Evolutionary conservation across 2,329 filamentous ascomycete species (phyloP).

Genomic region (Epichloe baconii): DNA sequence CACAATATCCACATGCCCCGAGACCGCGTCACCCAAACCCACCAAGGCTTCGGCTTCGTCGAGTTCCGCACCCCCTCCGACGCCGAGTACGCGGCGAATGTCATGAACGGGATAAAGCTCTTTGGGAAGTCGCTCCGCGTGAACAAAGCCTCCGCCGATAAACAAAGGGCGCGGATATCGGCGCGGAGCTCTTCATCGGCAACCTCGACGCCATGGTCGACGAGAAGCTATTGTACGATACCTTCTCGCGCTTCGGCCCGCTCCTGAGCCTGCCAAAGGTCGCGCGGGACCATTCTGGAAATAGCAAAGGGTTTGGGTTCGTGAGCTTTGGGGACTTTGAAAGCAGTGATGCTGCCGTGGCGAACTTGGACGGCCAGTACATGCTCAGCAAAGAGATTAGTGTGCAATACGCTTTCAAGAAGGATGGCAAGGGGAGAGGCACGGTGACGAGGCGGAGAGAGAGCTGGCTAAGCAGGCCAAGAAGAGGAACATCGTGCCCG

Average conservation of each 20-base stretch:
- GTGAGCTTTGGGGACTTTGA: constrained; percentile 90
- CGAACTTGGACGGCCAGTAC: constrained; percentile 91
- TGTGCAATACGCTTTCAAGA: constrained; percentile 98
- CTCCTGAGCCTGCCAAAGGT: constrained; percentile 80
- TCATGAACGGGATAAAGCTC: constrained; percentile 91
- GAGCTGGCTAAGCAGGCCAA: constrained; percentile 85
- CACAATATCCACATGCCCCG: constrained; percentile 97
- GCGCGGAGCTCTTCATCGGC: constrained; percentile 91
- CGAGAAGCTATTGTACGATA: constrained; percentile 92
- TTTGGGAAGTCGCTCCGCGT: constrained; percentile 93
- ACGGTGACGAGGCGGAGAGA: constrained; percentile 87
- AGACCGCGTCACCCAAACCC: constrained; percentile 90
- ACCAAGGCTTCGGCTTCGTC: constrained; percentile 98
- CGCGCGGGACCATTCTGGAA: constrained; percentile 74
- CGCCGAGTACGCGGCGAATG: constrained; percentile 89
- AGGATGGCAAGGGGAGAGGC: constrained; percentile 95
- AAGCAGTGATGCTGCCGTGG: constrained; percentile 78
- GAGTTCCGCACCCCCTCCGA: constrained; percentile 94
- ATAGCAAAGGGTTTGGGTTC: constrained; percentile 93
- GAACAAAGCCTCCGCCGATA: constrained; percentile 86
- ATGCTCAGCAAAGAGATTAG: constrained; percentile 94
- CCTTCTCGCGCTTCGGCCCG: constrained; percentile 79
- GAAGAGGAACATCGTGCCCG: constrained; percentile 82
- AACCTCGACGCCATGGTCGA: constrained; percentile 91
- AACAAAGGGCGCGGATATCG: constrained; percentile 85